Evolutionary conservation across 83 land plant species (phyloP), one percentile per base, ranked within the genome.

Genomic region (Isoetes engelmannii): DNA sequence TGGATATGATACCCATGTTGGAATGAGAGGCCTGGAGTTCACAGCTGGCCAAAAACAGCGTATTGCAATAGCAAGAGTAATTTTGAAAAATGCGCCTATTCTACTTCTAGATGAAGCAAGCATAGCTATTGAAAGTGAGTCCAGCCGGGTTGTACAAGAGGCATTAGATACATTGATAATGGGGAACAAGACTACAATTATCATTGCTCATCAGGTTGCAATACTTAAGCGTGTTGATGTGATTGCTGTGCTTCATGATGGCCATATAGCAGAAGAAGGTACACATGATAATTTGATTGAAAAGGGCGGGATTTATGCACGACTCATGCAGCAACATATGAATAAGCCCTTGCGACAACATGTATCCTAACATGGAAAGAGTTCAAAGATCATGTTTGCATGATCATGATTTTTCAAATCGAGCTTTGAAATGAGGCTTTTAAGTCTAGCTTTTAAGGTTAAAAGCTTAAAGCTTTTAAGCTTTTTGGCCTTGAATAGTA

Each of bases 121-220:
- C 62, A 19, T 37, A 8, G 62, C 62, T 8, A 42, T 59, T 12
- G 62, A 59, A 19, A 59, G 62, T 59, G 62, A 59, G 20, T 59
- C 62, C 10, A 59, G 62, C 62, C 62, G 62, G 20, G 62, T 59
- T 9, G 62, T 59, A 12, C 62, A 59, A 19, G 62, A 59, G 20
- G 62, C 62, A 7, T 18, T 59, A 42, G 62, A 51, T 37, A 59
- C 62, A 7, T 37, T 59, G 28, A 59, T 59, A 19, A 18, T 59
- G 18, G 62, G 62, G 18, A 59, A 59, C 12, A 12, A 59, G 20
- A 59, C 62, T 7, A 59, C 62, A 18, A 59, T 59, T 18, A 42
- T 59, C 19, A 59, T 59, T 7, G 62, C 62, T 12, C 62, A 59
- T 37, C 12, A 42, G 18, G 28, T 59, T 12, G 62, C 62, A 19